A percentile compares a stretch with the other conserved stretches of the same genome.
These are phyloP conservation scores for Jatropha podagrica DNA, from an alignment of 441 rosid genomes.

Conservation along the genomic window DNA sequence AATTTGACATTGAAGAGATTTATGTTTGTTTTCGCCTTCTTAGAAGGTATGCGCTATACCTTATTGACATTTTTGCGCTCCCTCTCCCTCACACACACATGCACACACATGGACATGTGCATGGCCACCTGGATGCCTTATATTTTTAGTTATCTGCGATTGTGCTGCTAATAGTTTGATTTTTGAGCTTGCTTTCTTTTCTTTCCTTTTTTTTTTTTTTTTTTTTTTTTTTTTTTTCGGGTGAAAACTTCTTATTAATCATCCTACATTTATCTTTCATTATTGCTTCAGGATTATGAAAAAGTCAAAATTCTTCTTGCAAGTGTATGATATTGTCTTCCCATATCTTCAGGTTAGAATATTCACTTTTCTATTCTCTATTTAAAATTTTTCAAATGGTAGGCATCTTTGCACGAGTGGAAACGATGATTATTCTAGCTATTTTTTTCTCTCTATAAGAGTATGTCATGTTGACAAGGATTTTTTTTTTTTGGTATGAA, in stretches of 20 bases:
- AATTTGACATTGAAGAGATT: conserved; percentile 76
- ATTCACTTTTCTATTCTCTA: neutral
- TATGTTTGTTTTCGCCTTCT: conserved; percentile 74
- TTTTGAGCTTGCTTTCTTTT: too few relatives aligned
- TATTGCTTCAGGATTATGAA: conserved; percentile 51
- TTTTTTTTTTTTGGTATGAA: too few relatives aligned
- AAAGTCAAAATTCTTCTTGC: conserved; percentile 49
- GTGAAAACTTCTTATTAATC: neutral
- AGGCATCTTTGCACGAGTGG: neutral
- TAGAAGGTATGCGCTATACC: conserved; percentile 48
- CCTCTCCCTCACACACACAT: neutral
- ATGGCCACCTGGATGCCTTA: conserved; percentile 1
- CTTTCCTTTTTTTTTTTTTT: neutral
- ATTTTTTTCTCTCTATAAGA: neutral
- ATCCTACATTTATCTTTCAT: conserved; percentile 3
- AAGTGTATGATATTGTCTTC: conserved; percentile 46
- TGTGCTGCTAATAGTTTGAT: neutral
- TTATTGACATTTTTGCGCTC: conserved; percentile 9
- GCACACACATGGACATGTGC: neutral
- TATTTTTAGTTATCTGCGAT: neutral
- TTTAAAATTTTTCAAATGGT: conserved; percentile 3
- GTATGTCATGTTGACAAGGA: neutral
- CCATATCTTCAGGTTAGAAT: conserved; percentile 72
- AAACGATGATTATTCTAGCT: neutral
- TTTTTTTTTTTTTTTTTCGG: neutral